Conservation (phyloP, 1,139 yeast genomes). For the Geotrichum reessii region DNA sequence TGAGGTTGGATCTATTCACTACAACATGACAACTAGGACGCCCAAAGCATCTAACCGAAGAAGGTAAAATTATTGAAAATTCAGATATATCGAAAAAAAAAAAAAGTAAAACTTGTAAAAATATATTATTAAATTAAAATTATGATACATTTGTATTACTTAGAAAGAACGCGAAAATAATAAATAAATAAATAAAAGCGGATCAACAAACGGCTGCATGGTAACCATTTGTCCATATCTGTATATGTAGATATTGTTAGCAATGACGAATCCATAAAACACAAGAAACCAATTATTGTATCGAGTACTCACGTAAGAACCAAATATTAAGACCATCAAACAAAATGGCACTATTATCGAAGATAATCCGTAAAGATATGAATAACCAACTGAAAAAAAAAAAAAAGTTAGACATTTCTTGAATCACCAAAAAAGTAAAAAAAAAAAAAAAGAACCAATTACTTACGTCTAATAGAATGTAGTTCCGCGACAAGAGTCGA, state of each 20-base stretch:
- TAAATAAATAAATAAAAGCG: not conserved
- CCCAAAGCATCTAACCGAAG: not conserved
- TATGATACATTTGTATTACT: not conserved
- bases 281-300: no score
- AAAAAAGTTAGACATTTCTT: not conserved
- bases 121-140: not conserved
- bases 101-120: not conserved
- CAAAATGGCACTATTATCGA: constrained; percentile 39
- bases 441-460: not conserved
- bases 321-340: constrained; percentile 41
- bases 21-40: not conserved
- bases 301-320: constrained; percentile 36
- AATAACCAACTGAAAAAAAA: constrained; percentile 19
- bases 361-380: constrained; percentile 41
- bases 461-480: constrained; percentile 34
- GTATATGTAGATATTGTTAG: not conserved
- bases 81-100: not conserved
- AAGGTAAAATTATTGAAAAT: not conserved
- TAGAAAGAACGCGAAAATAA: not conserved
- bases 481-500: constrained; percentile 72
- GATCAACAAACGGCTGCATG: constrained; percentile 3
- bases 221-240: constrained; percentile 16
- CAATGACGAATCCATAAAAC: not conserved
- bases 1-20: not conserved
- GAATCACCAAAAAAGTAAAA: not conserved